A percentile compares a stretch with the other conserved stretches of the same genome.
phyloP scores from a whole-genome alignment of 148 eudicot genomes.

The Fagopyrum esculentum region DNA sequence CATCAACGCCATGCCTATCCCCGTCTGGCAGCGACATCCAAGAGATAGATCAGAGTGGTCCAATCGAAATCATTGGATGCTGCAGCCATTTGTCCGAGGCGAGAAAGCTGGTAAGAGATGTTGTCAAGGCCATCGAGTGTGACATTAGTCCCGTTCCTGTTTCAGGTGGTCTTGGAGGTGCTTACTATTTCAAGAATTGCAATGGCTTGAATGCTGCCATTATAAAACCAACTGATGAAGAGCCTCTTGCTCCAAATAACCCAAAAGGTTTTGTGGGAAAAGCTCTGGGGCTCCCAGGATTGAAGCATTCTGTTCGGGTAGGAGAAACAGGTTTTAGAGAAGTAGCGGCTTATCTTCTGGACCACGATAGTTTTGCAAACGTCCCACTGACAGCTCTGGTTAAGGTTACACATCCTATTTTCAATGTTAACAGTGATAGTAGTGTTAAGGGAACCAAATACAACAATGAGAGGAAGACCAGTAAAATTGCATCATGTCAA shows the following conservation, averaged over 20 bases:
- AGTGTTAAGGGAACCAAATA: slow-evolving; percentile 6
- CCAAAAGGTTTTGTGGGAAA: slow-evolving; percentile 34
- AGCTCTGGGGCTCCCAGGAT: slow-evolving; percentile 37
- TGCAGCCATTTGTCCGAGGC: slow-evolving; percentile 18
- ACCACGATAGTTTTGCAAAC: slow-evolving; percentile 28
- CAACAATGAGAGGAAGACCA: slow-evolving; percentile 12
- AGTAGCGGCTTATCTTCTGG: slow-evolving; percentile 43
- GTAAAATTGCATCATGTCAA: slow-evolving; percentile 34
- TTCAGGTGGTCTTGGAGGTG: slow-evolving; percentile 31
- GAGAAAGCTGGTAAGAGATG: slow-evolving; percentile 22
- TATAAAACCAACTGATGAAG: slow-evolving; percentile 39
- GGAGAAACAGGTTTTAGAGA: slow-evolving; percentile 41
- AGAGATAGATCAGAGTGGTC: slow-evolving; percentile 22
- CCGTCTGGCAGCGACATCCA: slow-evolving; percentile 22
- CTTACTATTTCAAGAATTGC: slow-evolving; percentile 25
- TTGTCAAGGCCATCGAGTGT: slow-evolving; percentile 23
- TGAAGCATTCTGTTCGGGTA: slow-evolving; percentile 29
- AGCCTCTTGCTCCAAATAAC: slow-evolving; percentile 37
- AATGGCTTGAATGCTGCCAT: slow-evolving; percentile 28
- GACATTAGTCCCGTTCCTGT: slow-evolving; percentile 27
- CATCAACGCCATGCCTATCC: slow-evolving; percentile 39
- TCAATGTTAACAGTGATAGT: slow-evolving; percentile 25
- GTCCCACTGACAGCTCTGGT: slow-evolving; percentile 41
- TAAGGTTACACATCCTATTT: slow-evolving; percentile 29
- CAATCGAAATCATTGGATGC: slow-evolving; percentile 31